Conservation (phyloP, 371 early-diverging fungal genomes). For the Nematocida minor region DNA sequence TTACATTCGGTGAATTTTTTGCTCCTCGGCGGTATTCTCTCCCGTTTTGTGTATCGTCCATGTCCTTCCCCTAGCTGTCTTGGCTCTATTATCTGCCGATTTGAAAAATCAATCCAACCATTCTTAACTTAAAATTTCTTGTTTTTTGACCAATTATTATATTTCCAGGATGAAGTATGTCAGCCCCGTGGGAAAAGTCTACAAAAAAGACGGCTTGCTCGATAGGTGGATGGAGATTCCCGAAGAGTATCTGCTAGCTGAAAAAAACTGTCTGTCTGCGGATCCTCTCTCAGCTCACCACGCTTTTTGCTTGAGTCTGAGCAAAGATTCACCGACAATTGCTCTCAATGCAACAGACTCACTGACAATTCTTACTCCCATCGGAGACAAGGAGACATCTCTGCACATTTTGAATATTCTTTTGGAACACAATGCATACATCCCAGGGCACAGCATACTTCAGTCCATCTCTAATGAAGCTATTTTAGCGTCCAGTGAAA, state of each 20-base stretch:
- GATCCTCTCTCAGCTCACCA: not conserved
- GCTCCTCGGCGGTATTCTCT: constrained; percentile 10
- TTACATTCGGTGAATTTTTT: not conserved
- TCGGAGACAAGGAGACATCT: not conserved
- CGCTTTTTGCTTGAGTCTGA: not conserved
- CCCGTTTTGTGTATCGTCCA: constrained; percentile 24
- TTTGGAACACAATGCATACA: not conserved
- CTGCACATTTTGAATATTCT: not conserved
- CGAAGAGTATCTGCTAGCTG: not conserved
- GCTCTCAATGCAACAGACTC: not conserved
- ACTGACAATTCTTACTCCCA: not conserved
- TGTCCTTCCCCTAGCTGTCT: constrained; percentile 17
- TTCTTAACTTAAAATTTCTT: not conserved
- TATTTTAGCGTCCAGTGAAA: not conserved
- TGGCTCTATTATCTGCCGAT: constrained; percentile 28
- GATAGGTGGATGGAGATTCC: not conserved
- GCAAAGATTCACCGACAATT: not conserved
- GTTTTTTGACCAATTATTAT: not conserved
- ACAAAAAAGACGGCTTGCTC: not conserved
- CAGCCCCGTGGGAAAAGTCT: not conserved
- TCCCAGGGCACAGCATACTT: not conserved
- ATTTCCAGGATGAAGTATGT: not conserved
- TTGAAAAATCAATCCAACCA: constrained; percentile 50
- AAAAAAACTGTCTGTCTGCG: not conserved
- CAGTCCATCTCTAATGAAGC: not conserved